Conservation (phyloP, 805 yeast genomes). For the Candida saitoana region DNA sequence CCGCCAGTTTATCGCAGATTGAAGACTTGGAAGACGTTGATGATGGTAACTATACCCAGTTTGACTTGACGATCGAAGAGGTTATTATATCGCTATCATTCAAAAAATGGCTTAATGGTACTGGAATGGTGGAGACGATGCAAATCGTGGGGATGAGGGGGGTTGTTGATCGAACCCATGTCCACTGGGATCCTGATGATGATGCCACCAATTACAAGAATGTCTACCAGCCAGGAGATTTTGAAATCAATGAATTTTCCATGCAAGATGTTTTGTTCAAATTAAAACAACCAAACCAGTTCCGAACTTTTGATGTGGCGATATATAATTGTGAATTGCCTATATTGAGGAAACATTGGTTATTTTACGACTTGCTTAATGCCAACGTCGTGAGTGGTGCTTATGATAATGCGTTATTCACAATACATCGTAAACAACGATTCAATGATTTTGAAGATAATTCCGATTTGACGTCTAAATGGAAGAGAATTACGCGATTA, state of each 20-base stretch:
- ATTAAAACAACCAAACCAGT: constrained; percentile 72
- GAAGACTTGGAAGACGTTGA: constrained; percentile 44
- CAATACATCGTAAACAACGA: constrained; percentile 76
- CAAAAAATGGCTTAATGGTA: constrained; percentile 83
- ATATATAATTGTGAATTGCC: constrained; percentile 83
- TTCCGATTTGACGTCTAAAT: constrained; percentile 14
- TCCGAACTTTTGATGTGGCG: constrained; percentile 82
- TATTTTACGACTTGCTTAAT: constrained; percentile 79
- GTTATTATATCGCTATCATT: constrained; percentile 77
- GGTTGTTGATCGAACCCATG: constrained; percentile 85
- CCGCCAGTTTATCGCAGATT: constrained; percentile 38
- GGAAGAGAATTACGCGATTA: constrained; percentile 60
- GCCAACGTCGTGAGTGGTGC: constrained; percentile 86
- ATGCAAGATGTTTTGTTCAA: constrained; percentile 85
- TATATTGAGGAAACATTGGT: constrained; percentile 84
- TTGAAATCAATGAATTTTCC: constrained; percentile 78
- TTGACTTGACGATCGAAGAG: constrained; percentile 84
- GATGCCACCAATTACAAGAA: constrained; percentile 80
- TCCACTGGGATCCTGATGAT: constrained; percentile 75
- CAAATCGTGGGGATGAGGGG: constrained; percentile 87
- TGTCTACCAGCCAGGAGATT: constrained; percentile 78
- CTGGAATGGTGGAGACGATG: constrained; percentile 74
- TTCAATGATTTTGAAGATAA: constrained; percentile 40
- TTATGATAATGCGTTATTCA: constrained; percentile 88
- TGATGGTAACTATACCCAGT: constrained; percentile 95